Base-by-base conservation (phyloP, 192 early-diverging fungal species). In the Pecoramyces ruminantium region DNA sequence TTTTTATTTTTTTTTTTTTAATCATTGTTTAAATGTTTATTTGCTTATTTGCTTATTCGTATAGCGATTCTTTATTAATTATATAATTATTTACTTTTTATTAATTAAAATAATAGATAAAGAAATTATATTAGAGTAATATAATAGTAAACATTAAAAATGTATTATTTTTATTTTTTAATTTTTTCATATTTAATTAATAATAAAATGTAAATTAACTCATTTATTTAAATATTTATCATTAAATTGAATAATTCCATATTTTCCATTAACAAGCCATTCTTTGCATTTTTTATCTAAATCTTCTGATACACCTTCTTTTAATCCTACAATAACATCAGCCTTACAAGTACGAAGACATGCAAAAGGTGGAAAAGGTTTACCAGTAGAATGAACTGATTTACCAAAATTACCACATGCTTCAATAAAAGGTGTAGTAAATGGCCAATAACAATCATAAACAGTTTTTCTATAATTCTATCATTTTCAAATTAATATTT, bases 401-500 rank as follows among this genome's bases (percentile, higher is more conserved):
- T 67, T 25, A 2, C 51, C 51, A n/a, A 67, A 67, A 67, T 67
- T 21, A 0, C 97, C 96, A 80, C 97, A 90, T 0, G 96, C 95
- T 6, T 92, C 90, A 27, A 79, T 82, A 84, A 99, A 97, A n/a
- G 92, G 88, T 8, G 95, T 96, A 0, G 93, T 92, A 1, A 89
- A 87, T 0, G 90, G 88, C 95, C 96, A 98, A 28, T 93, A 85
- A 82, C 92, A 92, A 82, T 98, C 97, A 85, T 96, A 95, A n/a
- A 94, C 90, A 30, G 51, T 67, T 67, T 67, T 96, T 87, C 84
- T 85, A 83, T 13, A 34, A 78, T 77, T 42, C 80, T 78, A n/a
- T 18, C 4, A 51, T 8, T 18, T 40, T 17, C n/a, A n/a, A n/a
- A n/a, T 77, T 77, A 17, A 29, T 77, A 58, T 29, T 28, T 4